Evolutionary conservation across 169 alveolate species (phyloP), one percentile per base, ranked within the genome.

Genomic region (Hepatocystis sp.): DNA sequence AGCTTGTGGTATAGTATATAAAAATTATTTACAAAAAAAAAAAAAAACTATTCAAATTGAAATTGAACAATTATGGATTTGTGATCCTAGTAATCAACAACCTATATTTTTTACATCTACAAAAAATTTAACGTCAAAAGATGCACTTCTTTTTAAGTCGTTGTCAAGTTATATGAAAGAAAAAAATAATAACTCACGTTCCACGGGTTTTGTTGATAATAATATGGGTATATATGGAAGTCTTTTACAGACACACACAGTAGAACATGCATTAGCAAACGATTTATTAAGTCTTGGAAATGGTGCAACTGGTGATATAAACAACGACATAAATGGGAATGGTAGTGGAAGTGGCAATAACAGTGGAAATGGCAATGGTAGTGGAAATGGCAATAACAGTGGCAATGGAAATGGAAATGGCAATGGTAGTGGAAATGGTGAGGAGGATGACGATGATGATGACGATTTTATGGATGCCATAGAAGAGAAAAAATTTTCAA

Each of bases 41-140:
- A 81, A 39, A 58, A 81, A 63, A 44, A 81, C 63, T 42, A 42
- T 81, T 8, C 60, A 81, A 65, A 27, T 81, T n/a, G 89, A 81
- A 81, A 81, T 81, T 5, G 89, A 81, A 34, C 89, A 81, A 27
- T 51, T 81, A 65, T 81, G 89, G 89, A 81, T 81, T 51, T 81
- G 89, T 63, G 89, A 81, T 32, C 89, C 89, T 0, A 81, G 89
- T 42, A 81, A 81, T 61, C 44, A 44, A 40, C 89, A 81, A 44
- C 89, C 89, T 25, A 81, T 81, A n/a, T 81, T 81, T 81, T 81
- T 81, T 52, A 81, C 89, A 1, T 42, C 63, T 39, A 49, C 89
- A 4, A 81, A 81, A 42, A 51, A 81, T 81, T 34, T 81, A 25
- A 47, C 60, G 44, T 63, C 89, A 42, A 81, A 81, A 61, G 89